A percentile compares a stretch with the other conserved stretches of the same genome.
These are phyloP conservation scores for Phytopythium aichiense DNA, from an alignment of 352 stramenopile genomes.

Conservation along the genomic window DNA sequence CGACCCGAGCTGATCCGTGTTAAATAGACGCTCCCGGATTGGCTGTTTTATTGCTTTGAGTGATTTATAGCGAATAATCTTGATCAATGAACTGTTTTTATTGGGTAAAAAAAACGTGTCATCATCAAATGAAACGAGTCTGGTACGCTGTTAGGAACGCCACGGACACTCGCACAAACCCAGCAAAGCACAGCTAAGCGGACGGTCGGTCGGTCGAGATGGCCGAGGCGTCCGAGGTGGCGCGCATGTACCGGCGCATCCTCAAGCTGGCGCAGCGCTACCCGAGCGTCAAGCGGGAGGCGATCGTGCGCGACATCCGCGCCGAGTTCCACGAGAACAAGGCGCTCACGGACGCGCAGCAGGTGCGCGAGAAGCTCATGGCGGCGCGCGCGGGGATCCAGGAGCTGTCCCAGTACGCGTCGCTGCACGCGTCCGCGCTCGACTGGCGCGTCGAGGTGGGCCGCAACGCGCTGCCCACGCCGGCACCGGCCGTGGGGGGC, in stretches of 20 bases:
- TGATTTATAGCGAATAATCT: neutral
- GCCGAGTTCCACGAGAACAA: conserved; percentile 81
- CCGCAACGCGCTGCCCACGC: conserved; percentile 31
- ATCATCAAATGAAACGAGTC: neutral
- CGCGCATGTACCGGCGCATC: conserved; percentile 77
- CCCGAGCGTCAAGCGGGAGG: conserved; percentile 81
- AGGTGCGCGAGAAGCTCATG: conserved; percentile 65
- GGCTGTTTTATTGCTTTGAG: neutral
- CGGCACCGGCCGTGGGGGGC: conserved; percentile 10
- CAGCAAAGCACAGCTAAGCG: neutral
- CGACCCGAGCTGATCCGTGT: neutral
- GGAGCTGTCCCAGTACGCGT: conserved; percentile 76
- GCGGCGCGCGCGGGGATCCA: conserved; percentile 65
- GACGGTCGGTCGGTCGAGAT: conserved; percentile 10
- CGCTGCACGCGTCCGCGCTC: conserved; percentile 46
- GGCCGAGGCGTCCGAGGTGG: conserved; percentile 47
- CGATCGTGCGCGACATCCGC: conserved; percentile 82
- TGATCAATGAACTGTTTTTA: conserved; percentile 4
- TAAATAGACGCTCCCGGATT: neutral
- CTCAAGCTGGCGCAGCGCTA: conserved; percentile 82
- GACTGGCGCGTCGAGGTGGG: conserved; percentile 76
- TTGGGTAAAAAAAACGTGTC: conserved; percentile 7
- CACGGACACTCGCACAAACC: no score
- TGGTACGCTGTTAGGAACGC: neutral
- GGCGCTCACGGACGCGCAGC: conserved; percentile 43